A percentile compares a stretch with the other conserved stretches of the same genome.
Conservation (phyloP, 306 rosid genomes). For the Malus orientalis region DNA sequence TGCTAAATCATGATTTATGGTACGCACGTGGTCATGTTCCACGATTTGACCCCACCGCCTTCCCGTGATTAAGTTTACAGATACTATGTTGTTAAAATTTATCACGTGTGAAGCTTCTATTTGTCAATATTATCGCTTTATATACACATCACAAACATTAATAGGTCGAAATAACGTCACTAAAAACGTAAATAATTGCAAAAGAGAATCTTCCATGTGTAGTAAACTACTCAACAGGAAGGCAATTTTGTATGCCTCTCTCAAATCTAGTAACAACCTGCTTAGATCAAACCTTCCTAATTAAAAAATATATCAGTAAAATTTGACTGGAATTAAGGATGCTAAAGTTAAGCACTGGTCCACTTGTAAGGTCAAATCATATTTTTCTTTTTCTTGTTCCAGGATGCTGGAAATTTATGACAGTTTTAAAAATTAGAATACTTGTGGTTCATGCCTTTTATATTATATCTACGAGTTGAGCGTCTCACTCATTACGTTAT, state of each 20-base stretch:
- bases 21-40: constrained; percentile 46
- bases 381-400: neutral
- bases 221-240: neutral
- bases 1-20: constrained; percentile 16
- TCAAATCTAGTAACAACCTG: neutral
- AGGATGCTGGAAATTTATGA: too few relatives aligned
- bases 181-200: neutral
- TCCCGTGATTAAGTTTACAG: neutral
- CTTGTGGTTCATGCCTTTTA: too few relatives aligned
- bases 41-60: constrained; percentile 18
- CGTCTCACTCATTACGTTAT: too few relatives aligned
- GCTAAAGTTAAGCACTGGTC: too few relatives aligned
- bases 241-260: neutral
- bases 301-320: neutral
- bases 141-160: too few relatives aligned
- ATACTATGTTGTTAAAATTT: neutral
- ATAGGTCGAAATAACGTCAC: neutral
- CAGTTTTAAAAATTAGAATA: too few relatives aligned
- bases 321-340: neutral
- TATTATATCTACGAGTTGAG: too few relatives aligned
- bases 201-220: neutral
- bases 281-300: neutral
- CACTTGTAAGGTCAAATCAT: neutral
- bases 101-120: neutral
- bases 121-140: too few relatives aligned